These are phyloP conservation scores for Blastobotrys proliferans DNA, from an alignment of 1,139 yeast genomes.

Conservation along the genomic window DNA sequence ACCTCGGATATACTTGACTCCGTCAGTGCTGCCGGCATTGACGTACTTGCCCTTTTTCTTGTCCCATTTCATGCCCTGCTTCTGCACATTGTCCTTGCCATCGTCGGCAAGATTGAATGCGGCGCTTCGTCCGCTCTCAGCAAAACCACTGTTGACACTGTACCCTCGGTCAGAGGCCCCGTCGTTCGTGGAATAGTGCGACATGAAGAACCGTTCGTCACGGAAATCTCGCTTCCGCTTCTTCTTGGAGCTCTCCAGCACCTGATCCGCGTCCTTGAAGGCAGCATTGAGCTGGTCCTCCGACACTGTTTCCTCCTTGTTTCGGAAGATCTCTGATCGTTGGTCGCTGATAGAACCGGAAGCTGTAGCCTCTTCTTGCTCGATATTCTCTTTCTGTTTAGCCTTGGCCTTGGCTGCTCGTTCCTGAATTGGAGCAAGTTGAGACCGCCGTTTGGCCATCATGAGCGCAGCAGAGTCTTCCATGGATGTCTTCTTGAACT, in stretches of 20 bases:
- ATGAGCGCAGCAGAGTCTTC: slow-evolving; percentile 70
- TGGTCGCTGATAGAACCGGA: slow-evolving; percentile 16
- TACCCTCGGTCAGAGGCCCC: slow-evolving; percentile 81
- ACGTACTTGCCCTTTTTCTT: slow-evolving; percentile 88
- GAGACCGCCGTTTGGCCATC: slow-evolving; percentile 82
- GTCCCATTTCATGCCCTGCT: slow-evolving; percentile 87
- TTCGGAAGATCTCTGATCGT: slow-evolving; percentile 15
- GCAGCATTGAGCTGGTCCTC: slow-evolving; percentile 31
- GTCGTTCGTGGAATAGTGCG: slow-evolving; percentile 84
- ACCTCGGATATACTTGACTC: slow-evolving; percentile 74
- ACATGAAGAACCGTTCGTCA: slow-evolving; percentile 80
- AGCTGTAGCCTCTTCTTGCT: too few relatives aligned
- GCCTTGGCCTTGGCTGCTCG: slow-evolving; percentile 68
- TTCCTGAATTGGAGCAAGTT: slow-evolving; percentile 82
- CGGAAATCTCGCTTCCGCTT: slow-evolving; percentile 41
- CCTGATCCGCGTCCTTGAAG: slow-evolving; percentile 23
- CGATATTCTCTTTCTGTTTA: slow-evolving; percentile 45
- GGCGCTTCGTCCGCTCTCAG: slow-evolving; percentile 78
- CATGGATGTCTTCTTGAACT: slow-evolving; percentile 45
- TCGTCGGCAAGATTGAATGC: slow-evolving; percentile 82
- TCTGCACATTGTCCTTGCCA: slow-evolving; percentile 49
- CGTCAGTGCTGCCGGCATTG: slow-evolving; percentile 69
- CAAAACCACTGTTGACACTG: slow-evolving; percentile 50
- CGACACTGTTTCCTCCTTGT: slow-evolving; percentile 25
- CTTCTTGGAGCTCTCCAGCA: slow-evolving; percentile 8